Conservation (phyloP, 1,284 basidiomycete species). For the Mycosarcoma mackinlayi region DNA sequence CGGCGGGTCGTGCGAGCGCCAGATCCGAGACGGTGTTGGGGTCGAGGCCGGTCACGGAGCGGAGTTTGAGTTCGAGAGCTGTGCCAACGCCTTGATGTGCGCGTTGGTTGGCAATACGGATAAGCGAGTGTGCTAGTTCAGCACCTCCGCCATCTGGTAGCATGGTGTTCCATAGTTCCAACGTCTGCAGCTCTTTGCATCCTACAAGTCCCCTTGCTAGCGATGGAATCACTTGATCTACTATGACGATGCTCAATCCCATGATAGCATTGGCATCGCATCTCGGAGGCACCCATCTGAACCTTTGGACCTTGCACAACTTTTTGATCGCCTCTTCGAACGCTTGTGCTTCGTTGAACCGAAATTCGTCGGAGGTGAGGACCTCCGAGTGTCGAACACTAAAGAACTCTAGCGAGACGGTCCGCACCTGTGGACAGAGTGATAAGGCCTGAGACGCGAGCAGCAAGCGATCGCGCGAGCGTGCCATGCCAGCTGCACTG, state of each 20-base stretch:
- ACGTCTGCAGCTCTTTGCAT: constrained; percentile 12
- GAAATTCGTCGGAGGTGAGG: constrained; percentile 19
- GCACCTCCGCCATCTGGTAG: constrained; percentile 16
- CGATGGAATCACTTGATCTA: constrained; percentile 25
- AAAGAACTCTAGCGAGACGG: constrained; percentile 37
- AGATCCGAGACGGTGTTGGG: constrained; percentile 16
- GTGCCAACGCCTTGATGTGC: no score
- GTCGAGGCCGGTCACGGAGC: constrained; percentile 20
- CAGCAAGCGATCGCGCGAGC: constrained; percentile 20
- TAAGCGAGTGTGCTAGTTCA: constrained; percentile 20
- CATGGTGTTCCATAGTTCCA: constrained; percentile 44
- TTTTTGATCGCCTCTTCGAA: constrained; percentile 12
- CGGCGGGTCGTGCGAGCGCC: constrained; percentile 11
- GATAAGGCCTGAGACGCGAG: constrained; percentile 19
- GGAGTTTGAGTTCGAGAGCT: constrained; percentile 10
- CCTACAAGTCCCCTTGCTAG: constrained; percentile 19
- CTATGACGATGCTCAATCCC: constrained; percentile 40
- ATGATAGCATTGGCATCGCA: constrained; percentile 27
- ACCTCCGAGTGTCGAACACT: constrained; percentile 35
- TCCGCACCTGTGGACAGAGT: constrained; percentile 6
- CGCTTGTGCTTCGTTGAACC: constrained; percentile 7
- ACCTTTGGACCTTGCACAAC: constrained; percentile 1
- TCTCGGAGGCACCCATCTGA: constrained; percentile 34
- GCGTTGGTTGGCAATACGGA: constrained; percentile 3
- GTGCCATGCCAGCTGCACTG: background rate